Evolutionary conservation across 768 basidiomycete species (phyloP).

Genomic region (Coprinellus aureogranulatus): DNA sequence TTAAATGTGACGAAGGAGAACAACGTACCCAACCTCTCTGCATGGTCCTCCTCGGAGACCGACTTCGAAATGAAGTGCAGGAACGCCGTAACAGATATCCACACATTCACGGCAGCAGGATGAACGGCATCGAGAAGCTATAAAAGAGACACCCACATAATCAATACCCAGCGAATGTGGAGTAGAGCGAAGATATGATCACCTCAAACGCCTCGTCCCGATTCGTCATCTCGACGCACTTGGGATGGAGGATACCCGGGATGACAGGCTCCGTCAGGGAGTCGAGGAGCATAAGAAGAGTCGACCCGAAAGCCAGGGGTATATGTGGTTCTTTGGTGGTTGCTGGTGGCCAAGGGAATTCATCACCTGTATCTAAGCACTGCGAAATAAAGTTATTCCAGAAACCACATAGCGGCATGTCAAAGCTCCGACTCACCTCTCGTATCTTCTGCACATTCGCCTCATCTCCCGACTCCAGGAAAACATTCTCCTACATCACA

Average conservation of each 20-base stretch:
- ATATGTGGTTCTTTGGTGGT: conserved; percentile 29
- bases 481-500: conserved; percentile 46
- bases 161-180: no score
- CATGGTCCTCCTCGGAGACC: conserved; percentile 25
- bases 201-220: conserved; percentile 78
- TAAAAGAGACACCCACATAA: no score
- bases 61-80: conserved; percentile 62
- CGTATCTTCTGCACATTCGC: conserved; percentile 47
- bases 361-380: conserved; percentile 72
- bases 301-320: conserved; percentile 51
- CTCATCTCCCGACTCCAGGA: conserved; percentile 46
- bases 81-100: conserved; percentile 74
- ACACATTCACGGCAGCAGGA: conserved; percentile 62
- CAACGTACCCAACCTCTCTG: conserved; percentile 36
- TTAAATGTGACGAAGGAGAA: conserved; percentile 1
- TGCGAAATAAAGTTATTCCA: conserved; percentile 22
- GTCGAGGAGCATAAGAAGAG: conserved; percentile 51
- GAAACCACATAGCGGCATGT: neutral
- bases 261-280: conserved; percentile 65
- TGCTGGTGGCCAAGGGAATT: conserved; percentile 46
- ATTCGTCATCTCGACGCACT: conserved; percentile 49
- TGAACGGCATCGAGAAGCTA: conserved; percentile 44
- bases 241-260: conserved; percentile 50
- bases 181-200: no score
- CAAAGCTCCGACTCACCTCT: conserved; percentile 48